These are phyloP conservation scores for Sporothrix phasma DNA, from an alignment of 2,329 filamentous ascomycete species.

Conservation along the genomic window DNA sequence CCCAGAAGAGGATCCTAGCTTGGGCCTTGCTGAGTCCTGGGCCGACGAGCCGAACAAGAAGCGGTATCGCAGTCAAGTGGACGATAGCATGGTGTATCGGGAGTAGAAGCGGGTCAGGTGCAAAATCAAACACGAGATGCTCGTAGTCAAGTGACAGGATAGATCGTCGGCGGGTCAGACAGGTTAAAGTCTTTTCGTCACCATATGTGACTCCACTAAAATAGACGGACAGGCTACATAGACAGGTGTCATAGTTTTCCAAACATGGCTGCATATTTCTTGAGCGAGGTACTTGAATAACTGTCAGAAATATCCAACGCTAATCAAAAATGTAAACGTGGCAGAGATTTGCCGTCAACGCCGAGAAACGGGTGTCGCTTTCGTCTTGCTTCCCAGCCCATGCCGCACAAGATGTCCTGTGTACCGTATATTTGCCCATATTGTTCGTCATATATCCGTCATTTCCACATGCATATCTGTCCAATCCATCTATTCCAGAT, in stretches of 20 bases:
- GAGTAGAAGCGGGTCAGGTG: slow-evolving; percentile 14
- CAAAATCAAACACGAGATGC: neutral
- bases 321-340: neutral
- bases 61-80: slow-evolving; percentile 43
- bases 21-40: slow-evolving; percentile 75
- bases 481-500: neutral
- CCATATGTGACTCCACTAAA: neutral
- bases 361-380: neutral
- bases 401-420: neutral
- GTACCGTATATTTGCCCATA: neutral
- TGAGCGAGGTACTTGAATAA: no score
- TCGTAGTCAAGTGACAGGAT: neutral
- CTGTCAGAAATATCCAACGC: no score
- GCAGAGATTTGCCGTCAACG: neutral
- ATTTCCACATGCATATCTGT: neutral
- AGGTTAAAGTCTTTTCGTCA: neutral
- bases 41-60: slow-evolving; percentile 39
- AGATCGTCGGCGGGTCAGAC: neutral
- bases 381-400: neutral
- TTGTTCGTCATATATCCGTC: neutral
- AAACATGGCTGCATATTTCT: no score
- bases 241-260: no score
- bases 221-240: neutral
- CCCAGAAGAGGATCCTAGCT: slow-evolving; percentile 69
- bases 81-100: slow-evolving; percentile 39